These are phyloP conservation scores for Alternaria atra DNA, from an alignment of 2,329 filamentous ascomycete species.

Conservation along the genomic window DNA sequence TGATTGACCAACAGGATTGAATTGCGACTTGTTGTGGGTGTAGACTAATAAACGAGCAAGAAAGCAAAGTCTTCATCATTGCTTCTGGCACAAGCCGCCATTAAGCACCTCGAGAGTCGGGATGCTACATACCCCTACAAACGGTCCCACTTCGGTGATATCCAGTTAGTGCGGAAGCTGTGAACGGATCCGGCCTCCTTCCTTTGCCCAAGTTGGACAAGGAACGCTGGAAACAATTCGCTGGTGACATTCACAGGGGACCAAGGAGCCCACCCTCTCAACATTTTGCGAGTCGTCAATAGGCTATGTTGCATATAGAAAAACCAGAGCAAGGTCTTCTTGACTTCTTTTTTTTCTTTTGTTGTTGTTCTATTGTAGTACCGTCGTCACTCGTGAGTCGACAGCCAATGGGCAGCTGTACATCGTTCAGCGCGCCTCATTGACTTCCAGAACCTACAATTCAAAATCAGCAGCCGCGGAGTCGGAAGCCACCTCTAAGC, in stretches of 20 bases:
- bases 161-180: neutral
- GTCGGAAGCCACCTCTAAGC: neutral
- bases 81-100: neutral
- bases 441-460: neutral
- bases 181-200: neutral
- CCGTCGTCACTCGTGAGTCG: neutral
- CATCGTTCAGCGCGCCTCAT: neutral
- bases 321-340: neutral
- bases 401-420: neutral
- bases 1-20: neutral
- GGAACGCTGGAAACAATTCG: neutral
- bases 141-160: neutral
- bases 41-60: neutral
- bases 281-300: neutral
- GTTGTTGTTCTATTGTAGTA: neutral
- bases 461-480: neutral
- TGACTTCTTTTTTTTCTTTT: neutral
- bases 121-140: neutral
- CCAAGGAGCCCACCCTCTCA: neutral
- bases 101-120: neutral
- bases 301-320: neutral
- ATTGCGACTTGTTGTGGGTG: neutral
- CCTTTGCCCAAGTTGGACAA: neutral
- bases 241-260: neutral
- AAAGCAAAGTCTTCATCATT: neutral